Conservation (phyloP, 495 filamentous ascomycete genomes). For the Jackrogersella minutella region DNA sequence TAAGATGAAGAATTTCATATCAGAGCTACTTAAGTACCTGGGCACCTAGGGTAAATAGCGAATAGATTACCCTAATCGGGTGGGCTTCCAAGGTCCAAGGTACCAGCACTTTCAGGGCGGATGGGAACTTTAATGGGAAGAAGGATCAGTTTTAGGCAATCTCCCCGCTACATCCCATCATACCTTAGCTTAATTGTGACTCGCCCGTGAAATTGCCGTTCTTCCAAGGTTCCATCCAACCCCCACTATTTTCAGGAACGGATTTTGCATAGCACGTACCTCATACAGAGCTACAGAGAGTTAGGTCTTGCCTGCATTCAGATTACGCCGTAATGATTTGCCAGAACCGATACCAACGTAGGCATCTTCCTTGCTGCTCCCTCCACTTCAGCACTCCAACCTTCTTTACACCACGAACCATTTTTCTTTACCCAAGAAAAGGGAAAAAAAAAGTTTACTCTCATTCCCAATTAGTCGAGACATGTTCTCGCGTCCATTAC, state of each 20-base stretch:
- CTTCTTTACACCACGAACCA: neutral
- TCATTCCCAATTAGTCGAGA: constrained; percentile 25
- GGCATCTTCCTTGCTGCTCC: no score
- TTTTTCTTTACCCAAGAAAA: no score
- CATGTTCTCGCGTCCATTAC: constrained; percentile 11
- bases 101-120: constrained; percentile 7
- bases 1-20: neutral
- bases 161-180: constrained; percentile 23
- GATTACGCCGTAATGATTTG: no score
- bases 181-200: constrained; percentile 44
- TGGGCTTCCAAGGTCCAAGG: neutral
- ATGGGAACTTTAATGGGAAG: no score
- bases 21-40: neutral
- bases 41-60: neutral
- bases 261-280: neutral
- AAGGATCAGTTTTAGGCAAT: constrained; percentile 39
- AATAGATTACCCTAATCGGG: constrained; percentile 14
- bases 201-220: constrained; percentile 36
- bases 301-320: constrained; percentile 16
- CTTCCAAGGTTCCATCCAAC: constrained; percentile 9
- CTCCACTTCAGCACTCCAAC: constrained; percentile 12
- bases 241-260: constrained; percentile 31
- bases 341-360: no score
- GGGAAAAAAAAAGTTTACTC: no score
- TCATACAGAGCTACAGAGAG: no score